phyloP scores from a whole-genome alignment of 257 asterid species.

The Salvia rosmarinus region DNA sequence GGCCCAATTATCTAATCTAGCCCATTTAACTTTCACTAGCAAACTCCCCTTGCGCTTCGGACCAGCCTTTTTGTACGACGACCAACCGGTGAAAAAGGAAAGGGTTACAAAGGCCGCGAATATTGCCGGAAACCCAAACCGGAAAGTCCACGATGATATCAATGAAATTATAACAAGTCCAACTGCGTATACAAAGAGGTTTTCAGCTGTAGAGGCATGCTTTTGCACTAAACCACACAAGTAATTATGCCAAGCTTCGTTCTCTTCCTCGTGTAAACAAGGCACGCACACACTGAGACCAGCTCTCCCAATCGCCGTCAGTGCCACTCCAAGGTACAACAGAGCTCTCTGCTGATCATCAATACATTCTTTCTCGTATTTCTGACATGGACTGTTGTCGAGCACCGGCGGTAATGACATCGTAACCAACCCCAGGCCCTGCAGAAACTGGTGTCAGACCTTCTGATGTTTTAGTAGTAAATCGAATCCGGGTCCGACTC shows the following conservation, averaged over 20 bases:
- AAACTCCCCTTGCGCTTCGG: conserved; percentile 39
- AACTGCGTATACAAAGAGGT: conserved; percentile 22
- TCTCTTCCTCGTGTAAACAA: conserved; percentile 32
- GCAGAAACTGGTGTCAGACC: not conserved
- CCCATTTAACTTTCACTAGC: too few relatives aligned
- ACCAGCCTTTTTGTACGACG: not conserved
- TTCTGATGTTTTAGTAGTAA: not conserved
- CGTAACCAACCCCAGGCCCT: conserved; percentile 56
- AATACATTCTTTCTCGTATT: conserved; percentile 41
- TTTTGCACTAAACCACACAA: not conserved
- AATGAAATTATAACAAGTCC: conserved; percentile 52
- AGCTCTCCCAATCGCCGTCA: conserved; percentile 53
- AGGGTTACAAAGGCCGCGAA: conserved; percentile 39
- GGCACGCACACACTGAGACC: conserved; percentile 48
- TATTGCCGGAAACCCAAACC: conserved; percentile 55
- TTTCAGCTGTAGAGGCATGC: not conserved
- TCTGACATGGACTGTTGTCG: conserved; percentile 44
- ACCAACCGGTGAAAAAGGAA: conserved; percentile 39
- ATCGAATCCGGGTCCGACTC: conserved; percentile 27
- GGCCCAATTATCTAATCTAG: too few relatives aligned
- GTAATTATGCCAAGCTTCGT: not conserved
- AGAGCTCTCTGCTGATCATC: conserved; percentile 44
- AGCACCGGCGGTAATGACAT: conserved; percentile 63
- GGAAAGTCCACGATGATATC: conserved; percentile 54
- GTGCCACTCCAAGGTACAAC: conserved; percentile 42